Percentiles rank a stretch among this genome's conserved stretches.
Conservation (phyloP, 116 monocot species). For the Cymodocea nodosa region DNA sequence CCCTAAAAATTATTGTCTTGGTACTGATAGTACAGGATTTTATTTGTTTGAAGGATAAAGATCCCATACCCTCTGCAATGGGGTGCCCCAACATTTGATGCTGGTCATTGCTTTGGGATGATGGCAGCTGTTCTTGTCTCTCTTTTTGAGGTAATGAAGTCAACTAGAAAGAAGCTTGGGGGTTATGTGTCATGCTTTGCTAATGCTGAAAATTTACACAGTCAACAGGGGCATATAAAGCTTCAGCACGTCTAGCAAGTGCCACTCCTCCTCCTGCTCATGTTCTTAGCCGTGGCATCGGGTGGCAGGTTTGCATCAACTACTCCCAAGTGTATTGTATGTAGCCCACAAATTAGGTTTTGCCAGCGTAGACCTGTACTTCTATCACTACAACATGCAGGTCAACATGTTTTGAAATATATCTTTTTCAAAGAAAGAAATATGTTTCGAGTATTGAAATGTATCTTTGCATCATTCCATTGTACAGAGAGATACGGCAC, state of each 20-base stretch:
- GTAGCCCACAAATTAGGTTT: no score
- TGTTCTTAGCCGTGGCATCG: constrained; percentile 86
- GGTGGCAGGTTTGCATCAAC: constrained; percentile 63
- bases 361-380: no score
- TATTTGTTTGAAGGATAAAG: constrained; percentile 51
- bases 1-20: not conserved
- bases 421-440: no score
- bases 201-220: constrained; percentile 4
- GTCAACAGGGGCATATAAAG: constrained; percentile 85
- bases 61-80: constrained; percentile 92
- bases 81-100: constrained; percentile 91
- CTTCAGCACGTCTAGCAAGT: constrained; percentile 79
- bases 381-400: no score
- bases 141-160: constrained; percentile 46
- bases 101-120: constrained; percentile 91
- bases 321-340: no score
- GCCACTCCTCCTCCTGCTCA: constrained; percentile 93
- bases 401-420: no score
- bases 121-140: constrained; percentile 89
- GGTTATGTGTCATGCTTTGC: no score
- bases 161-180: no score
- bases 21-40: not conserved
- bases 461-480: no score
- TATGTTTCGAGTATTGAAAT: no score
- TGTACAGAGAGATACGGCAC: no score